These are phyloP conservation scores for Suillus bovinus DNA, from an alignment of 768 basidiomycete species.

Conservation along the genomic window DNA sequence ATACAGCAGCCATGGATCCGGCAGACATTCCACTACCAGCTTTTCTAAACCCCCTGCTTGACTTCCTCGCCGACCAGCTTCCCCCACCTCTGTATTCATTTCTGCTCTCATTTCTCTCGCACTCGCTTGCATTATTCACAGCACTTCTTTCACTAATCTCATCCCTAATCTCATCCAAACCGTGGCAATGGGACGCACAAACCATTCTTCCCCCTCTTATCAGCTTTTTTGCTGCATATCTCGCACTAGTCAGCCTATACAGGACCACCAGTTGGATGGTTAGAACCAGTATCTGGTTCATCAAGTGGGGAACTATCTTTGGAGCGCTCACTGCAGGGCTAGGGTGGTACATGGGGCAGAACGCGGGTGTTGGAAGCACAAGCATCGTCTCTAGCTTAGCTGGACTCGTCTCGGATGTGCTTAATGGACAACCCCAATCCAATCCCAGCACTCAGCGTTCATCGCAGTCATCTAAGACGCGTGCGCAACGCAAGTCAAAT, in stretches of 20 bases:
- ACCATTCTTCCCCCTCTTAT: constrained; percentile 73
- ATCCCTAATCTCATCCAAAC: constrained; percentile 50
- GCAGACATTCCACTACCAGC: constrained; percentile 42
- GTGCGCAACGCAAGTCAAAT: constrained; percentile 15
- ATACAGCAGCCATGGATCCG: constrained; percentile 12
- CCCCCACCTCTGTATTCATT: constrained; percentile 58
- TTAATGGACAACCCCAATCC: constrained; percentile 40
- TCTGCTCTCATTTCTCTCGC: constrained; percentile 50
- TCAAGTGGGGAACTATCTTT: constrained; percentile 76
- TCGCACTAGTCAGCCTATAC: constrained; percentile 75
- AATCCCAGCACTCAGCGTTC: constrained; percentile 27
- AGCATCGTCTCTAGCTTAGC: constrained; percentile 42
- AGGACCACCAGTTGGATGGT: constrained; percentile 78
- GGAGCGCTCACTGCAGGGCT: constrained; percentile 50
- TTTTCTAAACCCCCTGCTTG: constrained; percentile 53
- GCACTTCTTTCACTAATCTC: constrained; percentile 49
- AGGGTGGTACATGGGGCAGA: constrained; percentile 54
- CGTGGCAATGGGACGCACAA: constrained; percentile 66
- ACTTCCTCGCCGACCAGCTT: constrained; percentile 53
- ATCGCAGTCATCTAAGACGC: constrained; percentile 15
- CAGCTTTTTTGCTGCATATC: constrained; percentile 69
- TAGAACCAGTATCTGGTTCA: constrained; percentile 62
- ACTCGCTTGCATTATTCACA: constrained; percentile 50
- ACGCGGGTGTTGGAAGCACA: constrained; percentile 31
- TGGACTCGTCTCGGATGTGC: constrained; percentile 40